phyloP scores from a whole-genome alignment of 768 basidiomycete species.

The Rhizopogon rudus region DNA sequence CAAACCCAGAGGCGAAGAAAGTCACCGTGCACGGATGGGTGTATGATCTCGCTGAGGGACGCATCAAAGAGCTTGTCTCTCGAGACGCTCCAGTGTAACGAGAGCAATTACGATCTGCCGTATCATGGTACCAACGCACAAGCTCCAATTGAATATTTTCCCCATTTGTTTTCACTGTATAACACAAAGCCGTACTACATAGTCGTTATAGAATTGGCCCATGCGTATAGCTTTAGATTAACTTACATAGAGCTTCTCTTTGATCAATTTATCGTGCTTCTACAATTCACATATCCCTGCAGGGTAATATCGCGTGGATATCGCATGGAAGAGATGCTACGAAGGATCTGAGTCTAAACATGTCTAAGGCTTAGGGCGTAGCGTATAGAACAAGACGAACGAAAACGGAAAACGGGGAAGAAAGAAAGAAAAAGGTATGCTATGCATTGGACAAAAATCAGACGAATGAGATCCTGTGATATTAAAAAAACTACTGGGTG shows the following conservation, averaged over 20 bases:
- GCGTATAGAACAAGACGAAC: neutral
- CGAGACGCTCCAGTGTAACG: neutral
- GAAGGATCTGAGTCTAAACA: neutral
- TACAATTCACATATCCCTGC: too few relatives aligned
- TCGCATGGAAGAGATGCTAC: neutral
- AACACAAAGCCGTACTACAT: too few relatives aligned
- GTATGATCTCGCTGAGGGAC: conserved; percentile 58
- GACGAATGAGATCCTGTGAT: conserved; percentile 12
- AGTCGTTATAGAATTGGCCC: too few relatives aligned
- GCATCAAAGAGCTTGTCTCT: conserved; percentile 46
- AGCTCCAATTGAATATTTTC: too few relatives aligned
- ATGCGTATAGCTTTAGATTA: too few relatives aligned
- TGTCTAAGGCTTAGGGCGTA: conserved; percentile 4
- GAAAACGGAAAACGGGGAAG: neutral
- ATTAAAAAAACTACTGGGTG: conserved; percentile 4
- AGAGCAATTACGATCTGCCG: too few relatives aligned
- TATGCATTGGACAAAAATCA: conserved; percentile 11
- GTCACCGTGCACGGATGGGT: conserved; percentile 72
- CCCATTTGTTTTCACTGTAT: too few relatives aligned
- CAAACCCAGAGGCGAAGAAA: conserved; percentile 23
- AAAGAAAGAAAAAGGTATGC: conserved; percentile 6
- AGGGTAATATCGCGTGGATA: neutral
- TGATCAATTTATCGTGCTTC: neutral
- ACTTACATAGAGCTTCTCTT: neutral
- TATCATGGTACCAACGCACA: too few relatives aligned